Evolutionary conservation across 306 rosid genomes (phyloP), one percentile per base, ranked within the genome.

Genomic region (Cyclanthera cordifolia): DNA sequence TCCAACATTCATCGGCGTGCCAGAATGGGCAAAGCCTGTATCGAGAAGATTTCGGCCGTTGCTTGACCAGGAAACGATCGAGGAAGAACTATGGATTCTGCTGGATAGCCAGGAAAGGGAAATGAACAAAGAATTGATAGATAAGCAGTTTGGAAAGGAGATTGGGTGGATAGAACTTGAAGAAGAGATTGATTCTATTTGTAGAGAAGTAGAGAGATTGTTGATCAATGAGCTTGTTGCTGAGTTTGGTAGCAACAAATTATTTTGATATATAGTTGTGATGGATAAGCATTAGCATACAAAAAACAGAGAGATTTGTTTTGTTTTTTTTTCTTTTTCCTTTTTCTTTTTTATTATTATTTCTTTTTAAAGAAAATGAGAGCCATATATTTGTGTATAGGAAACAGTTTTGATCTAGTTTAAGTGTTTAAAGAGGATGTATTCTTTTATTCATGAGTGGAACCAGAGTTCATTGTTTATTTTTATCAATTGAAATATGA

Each of bases 21-120:
- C 88, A 0, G 43, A 43, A 43, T 84, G 89, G 87, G 85, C 78
- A 75, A 83, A 60, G 68, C 79, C 86, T 0, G 74, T 80, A 34
- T 80, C 80, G 1, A 85, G 84, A 82, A 83, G 95, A 79, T 71
- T 88, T 71, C 84, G 75, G 24, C 17, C 67, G 4, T 77, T 70
- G 66, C 61, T 13, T 14, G 64, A 71, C 15, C 81, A 81, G 28
- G 80, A 82, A 59, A 77, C 77, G 81, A 77, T 86, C 19, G 88
- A 85, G 82, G 95, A 90, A 53, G 86, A 84, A 78, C 76, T 94
- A 30, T 94, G 96, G 99, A 69, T 59, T 48, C 61, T 81, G 74
- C 86, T 94, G 41, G 84, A 77, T 73, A 59, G 72, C 13, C 81
- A 85, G 28, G 90, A 85, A 70, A 83, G 82, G 77, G 87, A 86